Conservation (phyloP, 169 alveolate genomes). For the Plasmodium vivax region DNA sequence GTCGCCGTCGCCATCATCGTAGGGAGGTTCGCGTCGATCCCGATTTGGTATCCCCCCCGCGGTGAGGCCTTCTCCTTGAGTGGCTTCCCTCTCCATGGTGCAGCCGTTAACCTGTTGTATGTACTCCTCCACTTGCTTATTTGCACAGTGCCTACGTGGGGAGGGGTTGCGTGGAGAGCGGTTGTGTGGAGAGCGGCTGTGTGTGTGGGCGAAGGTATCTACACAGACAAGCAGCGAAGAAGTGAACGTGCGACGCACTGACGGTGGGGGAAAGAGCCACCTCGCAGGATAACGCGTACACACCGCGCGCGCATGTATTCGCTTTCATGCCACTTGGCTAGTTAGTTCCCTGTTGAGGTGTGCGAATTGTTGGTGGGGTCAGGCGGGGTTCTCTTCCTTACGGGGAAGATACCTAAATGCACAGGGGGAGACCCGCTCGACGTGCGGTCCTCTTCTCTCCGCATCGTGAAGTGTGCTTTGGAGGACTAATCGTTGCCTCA, state of each 20-base stretch:
- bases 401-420: neutral
- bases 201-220: neutral
- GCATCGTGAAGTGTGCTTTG: neutral
- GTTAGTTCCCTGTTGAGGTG: neutral
- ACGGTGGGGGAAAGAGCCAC: neutral
- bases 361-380: neutral
- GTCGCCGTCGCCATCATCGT: neutral
- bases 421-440: neutral
- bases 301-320: neutral
- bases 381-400: neutral
- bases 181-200: no score
- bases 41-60: neutral
- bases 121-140: conserved; percentile 54
- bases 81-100: neutral
- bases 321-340: neutral
- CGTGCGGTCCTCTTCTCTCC: neutral
- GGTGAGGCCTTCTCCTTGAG: neutral
- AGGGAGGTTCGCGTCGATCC: neutral
- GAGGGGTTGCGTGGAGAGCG: neutral
- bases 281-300: neutral
- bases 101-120: conserved; percentile 46
- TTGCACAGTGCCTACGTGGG: conserved; percentile 49
- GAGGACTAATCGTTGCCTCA: neutral
- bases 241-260: neutral
- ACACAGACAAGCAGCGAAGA: neutral